Evolutionary conservation across 192 early-diverging fungal genomes (phyloP).

Genomic region (Rhizophagus prolifer): DNA sequence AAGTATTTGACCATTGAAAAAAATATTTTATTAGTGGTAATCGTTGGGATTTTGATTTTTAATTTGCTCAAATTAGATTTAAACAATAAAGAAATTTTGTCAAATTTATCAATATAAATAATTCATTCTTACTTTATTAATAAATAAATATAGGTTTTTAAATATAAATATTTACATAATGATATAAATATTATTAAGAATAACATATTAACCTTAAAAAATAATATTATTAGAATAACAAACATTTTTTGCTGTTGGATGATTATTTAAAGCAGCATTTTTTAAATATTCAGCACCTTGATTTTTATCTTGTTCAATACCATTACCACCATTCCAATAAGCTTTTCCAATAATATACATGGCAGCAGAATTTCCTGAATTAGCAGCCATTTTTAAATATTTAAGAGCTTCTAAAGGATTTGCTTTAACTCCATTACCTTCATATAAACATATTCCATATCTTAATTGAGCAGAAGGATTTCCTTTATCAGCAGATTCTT

Average conservation of each 20-base stretch:
- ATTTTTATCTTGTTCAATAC: neutral
- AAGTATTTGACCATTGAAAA: too few species aligned
- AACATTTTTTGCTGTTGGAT: neutral
- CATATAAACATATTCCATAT: conserved; percentile 20
- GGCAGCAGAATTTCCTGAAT: neutral
- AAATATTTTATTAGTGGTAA: too few species aligned
- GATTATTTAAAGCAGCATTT: conserved; percentile 13
- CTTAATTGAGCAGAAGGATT: conserved; percentile 19
- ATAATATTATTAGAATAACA: conserved; percentile 6
- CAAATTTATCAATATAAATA: too few species aligned
- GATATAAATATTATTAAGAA: too few species aligned
- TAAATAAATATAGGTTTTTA: too few species aligned
- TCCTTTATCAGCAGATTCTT: conserved; percentile 18
- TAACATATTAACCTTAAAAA: too few species aligned
- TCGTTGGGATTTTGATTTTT: too few species aligned
- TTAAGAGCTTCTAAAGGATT: neutral
- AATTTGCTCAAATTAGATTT: too few species aligned
- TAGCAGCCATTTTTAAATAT: conserved; percentile 18
- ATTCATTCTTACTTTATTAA: too few species aligned
- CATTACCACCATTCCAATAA: conserved; percentile 6
- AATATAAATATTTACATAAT: too few species aligned
- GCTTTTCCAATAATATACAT: conserved; percentile 25
- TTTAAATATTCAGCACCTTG: conserved; percentile 20
- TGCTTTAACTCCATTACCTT: neutral
- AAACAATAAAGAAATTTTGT: too few species aligned